phyloP scores from a whole-genome alignment of 1,139 yeast species.

The Suhomyces guaymorum region DNA sequence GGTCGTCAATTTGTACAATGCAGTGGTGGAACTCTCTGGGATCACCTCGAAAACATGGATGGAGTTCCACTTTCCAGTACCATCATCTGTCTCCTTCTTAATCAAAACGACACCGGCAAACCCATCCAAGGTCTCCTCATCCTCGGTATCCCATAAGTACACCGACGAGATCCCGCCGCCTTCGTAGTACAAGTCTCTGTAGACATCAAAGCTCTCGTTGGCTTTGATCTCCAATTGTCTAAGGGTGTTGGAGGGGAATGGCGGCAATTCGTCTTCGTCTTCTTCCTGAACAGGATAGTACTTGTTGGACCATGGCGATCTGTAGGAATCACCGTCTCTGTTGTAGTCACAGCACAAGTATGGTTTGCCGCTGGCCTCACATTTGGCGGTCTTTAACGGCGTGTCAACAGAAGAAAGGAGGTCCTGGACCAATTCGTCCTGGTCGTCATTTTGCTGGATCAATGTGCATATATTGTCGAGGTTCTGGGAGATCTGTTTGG shows the following conservation, averaged over 20 bases:
- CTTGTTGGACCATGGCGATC: constrained; percentile 89
- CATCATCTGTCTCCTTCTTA: constrained; percentile 63
- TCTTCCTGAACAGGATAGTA: constrained; percentile 63
- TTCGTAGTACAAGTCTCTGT: constrained; percentile 91
- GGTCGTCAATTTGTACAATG: constrained; percentile 76
- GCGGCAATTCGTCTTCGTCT: constrained; percentile 61
- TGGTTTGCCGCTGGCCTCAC: constrained; percentile 61
- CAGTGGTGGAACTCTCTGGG: constrained; percentile 45
- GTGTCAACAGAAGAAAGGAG: constrained; percentile 84
- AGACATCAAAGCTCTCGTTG: constrained; percentile 89
- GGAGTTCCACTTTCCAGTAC: constrained; percentile 82
- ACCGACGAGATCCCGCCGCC: constrained; percentile 85
- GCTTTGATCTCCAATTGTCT: constrained; percentile 78
- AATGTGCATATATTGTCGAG: constrained; percentile 69
- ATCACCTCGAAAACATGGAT: constrained; percentile 88
- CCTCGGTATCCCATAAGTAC: constrained; percentile 85
- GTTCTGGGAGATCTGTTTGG: constrained; percentile 64
- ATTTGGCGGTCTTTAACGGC: constrained; percentile 65
- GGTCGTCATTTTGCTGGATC: constrained; percentile 48
- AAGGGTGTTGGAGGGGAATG: constrained; percentile 67
- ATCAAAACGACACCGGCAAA: constrained; percentile 92
- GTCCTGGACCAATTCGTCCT: constrained; percentile 75
- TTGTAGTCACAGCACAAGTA: constrained; percentile 91
- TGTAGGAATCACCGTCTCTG: constrained; percentile 87
- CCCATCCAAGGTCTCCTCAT: constrained; percentile 42